Percentiles rank a stretch among this genome's conserved stretches.
phyloP scores from a whole-genome alignment of 768 basidiomycete species.

The Fomitopsis pulvina region DNA sequence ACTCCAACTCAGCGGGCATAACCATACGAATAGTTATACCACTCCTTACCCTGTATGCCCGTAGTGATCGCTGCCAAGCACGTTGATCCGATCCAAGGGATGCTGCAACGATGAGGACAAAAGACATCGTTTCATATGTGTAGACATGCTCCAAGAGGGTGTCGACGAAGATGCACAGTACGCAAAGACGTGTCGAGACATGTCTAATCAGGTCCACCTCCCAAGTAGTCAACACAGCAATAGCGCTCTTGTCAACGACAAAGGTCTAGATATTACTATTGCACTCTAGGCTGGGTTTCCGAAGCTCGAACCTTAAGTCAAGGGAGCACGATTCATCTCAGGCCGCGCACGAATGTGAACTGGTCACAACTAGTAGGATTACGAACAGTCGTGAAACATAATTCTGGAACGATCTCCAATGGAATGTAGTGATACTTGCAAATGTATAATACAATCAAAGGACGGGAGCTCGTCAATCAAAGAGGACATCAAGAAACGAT shows the following conservation, averaged over 20 bases:
- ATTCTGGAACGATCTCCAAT: not conserved
- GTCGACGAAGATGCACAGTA: too few species aligned
- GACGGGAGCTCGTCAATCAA: not conserved
- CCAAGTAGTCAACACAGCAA: too few species aligned
- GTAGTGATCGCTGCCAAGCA: slow-evolving; percentile 48
- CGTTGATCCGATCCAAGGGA: slow-evolving; percentile 59
- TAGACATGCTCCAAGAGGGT: slow-evolving; percentile 1
- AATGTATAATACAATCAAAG: not conserved
- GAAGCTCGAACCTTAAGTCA: too few species aligned
- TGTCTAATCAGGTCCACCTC: too few species aligned
- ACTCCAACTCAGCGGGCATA: not conserved
- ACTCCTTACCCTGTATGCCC: slow-evolving; percentile 65
- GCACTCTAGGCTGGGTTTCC: too few species aligned
- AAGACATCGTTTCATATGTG: slow-evolving; percentile 10
- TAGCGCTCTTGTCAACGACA: too few species aligned
- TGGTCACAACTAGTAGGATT: too few species aligned
- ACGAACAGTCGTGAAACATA: too few species aligned
- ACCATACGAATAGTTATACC: not conserved
- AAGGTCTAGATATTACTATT: too few species aligned
- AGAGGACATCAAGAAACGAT: not conserved
- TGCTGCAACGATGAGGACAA: slow-evolving; percentile 15
- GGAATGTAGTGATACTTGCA: not conserved
- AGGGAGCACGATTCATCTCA: too few species aligned
- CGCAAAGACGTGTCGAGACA: too few species aligned
- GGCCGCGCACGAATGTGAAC: too few species aligned